Evolutionary conservation across 495 filamentous ascomycete species (phyloP).

Genomic region (Talaromyces stipitatus): DNA sequence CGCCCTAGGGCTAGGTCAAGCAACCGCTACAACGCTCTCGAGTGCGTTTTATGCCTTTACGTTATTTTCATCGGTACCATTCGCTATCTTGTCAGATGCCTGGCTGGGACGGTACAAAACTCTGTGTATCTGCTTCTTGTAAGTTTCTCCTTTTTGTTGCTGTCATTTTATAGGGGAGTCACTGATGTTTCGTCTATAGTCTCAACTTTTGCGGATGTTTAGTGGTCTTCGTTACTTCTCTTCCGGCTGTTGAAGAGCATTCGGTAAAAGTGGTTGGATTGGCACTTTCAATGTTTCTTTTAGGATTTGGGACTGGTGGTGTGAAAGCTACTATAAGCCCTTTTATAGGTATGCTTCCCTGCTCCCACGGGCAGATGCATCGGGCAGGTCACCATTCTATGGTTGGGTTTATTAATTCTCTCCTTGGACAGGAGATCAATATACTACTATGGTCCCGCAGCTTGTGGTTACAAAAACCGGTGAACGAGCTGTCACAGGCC

Average conservation of each 20-base stretch:
- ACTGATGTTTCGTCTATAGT: conserved; percentile 15
- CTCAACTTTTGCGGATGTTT: conserved; percentile 22
- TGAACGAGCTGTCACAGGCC: conserved; percentile 51
- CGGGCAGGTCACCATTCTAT: too few species aligned
- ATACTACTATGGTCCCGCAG: conserved; percentile 36
- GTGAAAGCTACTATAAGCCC: not conserved
- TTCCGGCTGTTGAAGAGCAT: not conserved
- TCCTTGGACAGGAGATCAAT: conserved; percentile 44
- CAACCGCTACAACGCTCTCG: conserved; percentile 7
- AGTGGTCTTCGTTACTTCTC: not conserved
- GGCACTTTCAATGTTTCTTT: not conserved
- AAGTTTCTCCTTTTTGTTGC: not conserved
- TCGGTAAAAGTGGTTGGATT: not conserved
- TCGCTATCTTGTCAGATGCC: conserved; percentile 21
- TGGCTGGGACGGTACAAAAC: conserved; percentile 24
- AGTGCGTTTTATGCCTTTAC: not conserved
- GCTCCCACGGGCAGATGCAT: not conserved
- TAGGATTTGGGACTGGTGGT: not conserved
- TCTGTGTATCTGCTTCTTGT: conserved; percentile 14
- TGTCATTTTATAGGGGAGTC: too few species aligned
- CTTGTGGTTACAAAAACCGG: conserved; percentile 37
- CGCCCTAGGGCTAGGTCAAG: conserved; percentile 33
- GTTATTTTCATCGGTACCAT: conserved; percentile 16
- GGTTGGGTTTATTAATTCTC: not conserved
- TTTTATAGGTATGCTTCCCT: not conserved